Conservation (phyloP, 768 basidiomycete genomes). For the Calocybe gangraenosa region DNA sequence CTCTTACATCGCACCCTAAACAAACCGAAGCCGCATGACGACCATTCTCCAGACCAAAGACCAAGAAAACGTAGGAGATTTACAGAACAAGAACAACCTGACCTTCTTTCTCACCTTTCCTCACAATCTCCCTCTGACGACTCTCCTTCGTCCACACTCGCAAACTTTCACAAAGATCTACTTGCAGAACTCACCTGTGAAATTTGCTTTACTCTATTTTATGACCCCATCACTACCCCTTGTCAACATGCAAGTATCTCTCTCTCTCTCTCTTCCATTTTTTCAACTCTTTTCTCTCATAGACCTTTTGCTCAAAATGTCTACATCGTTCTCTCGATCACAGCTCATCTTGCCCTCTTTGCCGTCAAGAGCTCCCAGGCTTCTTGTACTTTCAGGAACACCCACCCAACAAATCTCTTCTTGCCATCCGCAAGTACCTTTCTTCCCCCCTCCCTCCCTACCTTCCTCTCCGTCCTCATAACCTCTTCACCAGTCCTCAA, state of each 20-base stretch:
- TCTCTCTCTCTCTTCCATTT: conserved; percentile 9
- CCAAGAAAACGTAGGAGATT: conserved; percentile 15
- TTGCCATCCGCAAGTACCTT: conserved; percentile 56
- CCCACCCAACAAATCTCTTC: conserved; percentile 65
- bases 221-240: conserved; percentile 86
- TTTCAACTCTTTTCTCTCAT: conserved; percentile 8
- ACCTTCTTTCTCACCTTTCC: conserved; percentile 36
- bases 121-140: conserved; percentile 27
- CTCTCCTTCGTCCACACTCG: conserved; percentile 21
- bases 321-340: conserved; percentile 91
- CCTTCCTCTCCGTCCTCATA: conserved; percentile 1
- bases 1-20: conserved; percentile 31
- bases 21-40: conserved; percentile 15
- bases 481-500: conserved; percentile 53
- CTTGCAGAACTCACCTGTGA: conserved; percentile 78
- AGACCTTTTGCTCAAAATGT: conserved; percentile 92
- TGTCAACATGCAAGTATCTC: conserved; percentile 81
- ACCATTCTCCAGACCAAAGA: conserved; percentile 9
- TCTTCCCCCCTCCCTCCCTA: conserved; percentile 2
- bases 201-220: conserved; percentile 83
- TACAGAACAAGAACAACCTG: conserved; percentile 13
- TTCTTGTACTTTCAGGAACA: conserved; percentile 80
- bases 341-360: conserved; percentile 76
- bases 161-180: conserved; percentile 57
- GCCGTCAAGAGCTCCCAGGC: conserved; percentile 72